Percentiles rank a stretch among this genome's conserved stretches.
Evolutionary conservation across 805 yeast genomes (phyloP).

Genomic region (Torulaspora gathmanii): DNA sequence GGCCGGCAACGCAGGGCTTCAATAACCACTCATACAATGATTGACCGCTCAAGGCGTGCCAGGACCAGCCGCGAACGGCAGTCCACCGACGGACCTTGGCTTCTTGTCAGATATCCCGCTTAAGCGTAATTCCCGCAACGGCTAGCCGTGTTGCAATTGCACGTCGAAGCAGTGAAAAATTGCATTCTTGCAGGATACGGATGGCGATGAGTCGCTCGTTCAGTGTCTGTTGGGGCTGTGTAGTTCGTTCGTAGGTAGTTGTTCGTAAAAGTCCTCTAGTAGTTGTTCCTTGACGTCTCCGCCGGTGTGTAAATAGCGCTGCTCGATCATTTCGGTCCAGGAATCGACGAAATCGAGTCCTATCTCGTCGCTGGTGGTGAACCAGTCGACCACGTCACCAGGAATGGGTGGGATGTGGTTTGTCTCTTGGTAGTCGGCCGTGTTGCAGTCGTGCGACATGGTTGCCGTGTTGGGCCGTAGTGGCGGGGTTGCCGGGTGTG

Average conservation of each 20-base stretch:
- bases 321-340: slow-evolving; percentile 76
- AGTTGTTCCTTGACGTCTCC: background rate
- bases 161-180: background rate
- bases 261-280: background rate
- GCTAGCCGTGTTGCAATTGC: background rate
- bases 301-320: slow-evolving; percentile 40
- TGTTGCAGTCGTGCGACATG: background rate
- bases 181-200: background rate
- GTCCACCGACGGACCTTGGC: background rate
- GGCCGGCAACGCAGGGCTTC: slow-evolving; percentile 1
- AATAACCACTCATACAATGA: background rate
- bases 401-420: slow-evolving; percentile 11
- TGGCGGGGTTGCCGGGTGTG: background rate
- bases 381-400: slow-evolving; percentile 46
- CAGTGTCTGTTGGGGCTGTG: background rate
- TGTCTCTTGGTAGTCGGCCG: background rate
- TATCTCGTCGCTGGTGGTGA: slow-evolving; percentile 44
- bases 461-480: background rate
- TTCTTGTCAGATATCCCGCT: slow-evolving; percentile 1
- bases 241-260: background rate
- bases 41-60: background rate
- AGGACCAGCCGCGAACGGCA: background rate
- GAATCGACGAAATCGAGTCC: slow-evolving; percentile 65
- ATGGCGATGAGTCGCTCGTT: background rate
- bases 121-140: background rate